Percentiles rank a stretch among this genome's conserved stretches.
Evolutionary conservation across 176 grass and related monocot species (phyloP).

Genomic region (Metroxylon sagu): DNA sequence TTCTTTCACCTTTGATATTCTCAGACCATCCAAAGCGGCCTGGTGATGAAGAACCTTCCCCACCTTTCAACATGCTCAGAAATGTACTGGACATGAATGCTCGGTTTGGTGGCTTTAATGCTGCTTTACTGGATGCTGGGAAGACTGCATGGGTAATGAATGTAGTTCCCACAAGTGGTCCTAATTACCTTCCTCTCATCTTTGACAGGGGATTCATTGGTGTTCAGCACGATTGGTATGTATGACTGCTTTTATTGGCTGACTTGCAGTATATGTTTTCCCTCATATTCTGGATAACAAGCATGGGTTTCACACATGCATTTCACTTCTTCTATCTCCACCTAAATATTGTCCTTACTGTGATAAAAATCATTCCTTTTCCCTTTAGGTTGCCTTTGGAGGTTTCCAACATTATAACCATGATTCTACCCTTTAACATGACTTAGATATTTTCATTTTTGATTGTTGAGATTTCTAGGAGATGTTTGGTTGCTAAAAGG

Average conservation of each 20-base stretch:
- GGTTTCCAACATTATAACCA: no score
- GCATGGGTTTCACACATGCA: no score
- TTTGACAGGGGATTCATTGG: conserved; percentile 91
- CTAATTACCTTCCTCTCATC: conserved; percentile 69
- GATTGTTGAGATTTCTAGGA: no score
- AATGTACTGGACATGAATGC: conserved; percentile 99
- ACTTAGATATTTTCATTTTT: no score
- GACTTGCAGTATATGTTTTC: no score
- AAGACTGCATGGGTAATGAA: conserved; percentile 99
- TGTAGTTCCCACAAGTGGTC: conserved; percentile 70
- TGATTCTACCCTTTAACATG: no score
- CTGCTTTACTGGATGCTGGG: conserved; percentile 71
- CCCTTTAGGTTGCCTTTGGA: no score
- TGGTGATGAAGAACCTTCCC: conserved; percentile 88
- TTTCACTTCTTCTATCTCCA: no score
- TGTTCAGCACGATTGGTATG: conserved; percentile 94
- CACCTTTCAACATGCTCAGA: conserved; percentile 98
- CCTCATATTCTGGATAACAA: no score
- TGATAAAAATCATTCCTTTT: no score
- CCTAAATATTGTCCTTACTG: no score
- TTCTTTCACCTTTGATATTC: conserved; percentile 94
- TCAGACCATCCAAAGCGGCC: conserved; percentile 99
- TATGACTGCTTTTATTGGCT: background rate
- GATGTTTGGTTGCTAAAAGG: no score
- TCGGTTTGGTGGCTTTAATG: conserved; percentile 91